Evolutionary conservation across 768 basidiomycete genomes (phyloP), one percentile per base, ranked within the genome.

Genomic region (Crassisporium funariophilum): DNA sequence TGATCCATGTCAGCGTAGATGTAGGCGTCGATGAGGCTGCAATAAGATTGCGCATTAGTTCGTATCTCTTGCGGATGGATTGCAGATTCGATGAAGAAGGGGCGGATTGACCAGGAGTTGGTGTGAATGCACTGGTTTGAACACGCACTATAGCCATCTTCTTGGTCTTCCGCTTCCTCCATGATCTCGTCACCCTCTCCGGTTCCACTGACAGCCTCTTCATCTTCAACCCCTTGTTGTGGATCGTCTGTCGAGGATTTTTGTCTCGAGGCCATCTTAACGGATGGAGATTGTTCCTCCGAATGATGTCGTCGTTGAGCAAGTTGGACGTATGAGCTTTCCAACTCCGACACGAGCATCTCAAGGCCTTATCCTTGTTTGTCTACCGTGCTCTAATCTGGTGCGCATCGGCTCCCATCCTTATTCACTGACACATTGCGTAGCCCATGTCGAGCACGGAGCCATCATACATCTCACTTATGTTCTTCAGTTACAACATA

Each of bases 1-100:
- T 89, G 62, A 95, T 95, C 92, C 92, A 95, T 46, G 92, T 95
- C 50, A 95, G 74, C 24, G 90, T 91, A 44, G 90, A 93, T 50
- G 91, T 93, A 21, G 90, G 91, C 3, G 90, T 92, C 20, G 90
- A 93, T 36, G 90, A 93, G 40, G 90, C 90, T 92, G 60, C n/a
- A 49, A 52, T 49, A 38, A 33, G 50, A 43, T 55, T 60, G 53
- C 66, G 62, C 53, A 56, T 58, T 44, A 55, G 53, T 33, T 21
- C 35, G 46, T 49, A 25, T 21, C 17, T 24, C 16, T 24, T 21
- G 22, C 11, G 33, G 46, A 55, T 42, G 39, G 40, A 33, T 22
- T 23, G 40, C 23, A 53, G 46, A 49, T 48, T 31, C 9, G 41
- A 47, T 22, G 39, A 35, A 40, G 41, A 44, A 40, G 39, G 42